A percentile compares a stretch with the other conserved stretches of the same genome.
Evolutionary conservation across 371 early-diverging fungal genomes (phyloP).

Genomic region (Mortierella sp.): DNA sequence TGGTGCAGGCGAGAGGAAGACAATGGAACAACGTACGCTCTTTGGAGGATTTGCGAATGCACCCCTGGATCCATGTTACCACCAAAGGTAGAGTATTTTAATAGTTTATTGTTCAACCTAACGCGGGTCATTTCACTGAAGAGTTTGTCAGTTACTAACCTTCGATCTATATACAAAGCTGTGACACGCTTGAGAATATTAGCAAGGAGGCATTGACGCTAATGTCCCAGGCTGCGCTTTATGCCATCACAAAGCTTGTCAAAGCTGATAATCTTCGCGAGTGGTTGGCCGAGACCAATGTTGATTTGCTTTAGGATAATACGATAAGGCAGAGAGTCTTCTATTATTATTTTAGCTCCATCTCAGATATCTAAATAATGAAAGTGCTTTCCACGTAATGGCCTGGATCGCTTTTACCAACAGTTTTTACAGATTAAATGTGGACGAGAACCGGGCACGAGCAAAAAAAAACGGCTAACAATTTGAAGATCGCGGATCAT

Average conservation of each 20-base stretch:
- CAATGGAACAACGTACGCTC: conserved; percentile 62
- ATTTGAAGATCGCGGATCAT: too few relatives aligned
- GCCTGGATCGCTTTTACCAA: too few relatives aligned
- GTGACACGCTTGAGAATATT: conserved; percentile 55
- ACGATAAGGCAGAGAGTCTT: background rate
- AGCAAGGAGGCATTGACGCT: conserved; percentile 41
- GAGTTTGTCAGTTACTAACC: background rate
- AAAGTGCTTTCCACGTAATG: too few relatives aligned
- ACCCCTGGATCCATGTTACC: conserved; percentile 77
- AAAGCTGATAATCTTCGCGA: conserved; percentile 41
- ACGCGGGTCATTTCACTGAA: background rate
- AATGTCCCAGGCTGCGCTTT: conserved; percentile 52
- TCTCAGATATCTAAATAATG: too few relatives aligned
- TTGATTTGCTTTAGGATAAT: background rate
- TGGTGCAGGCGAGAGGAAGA: conserved; percentile 76
- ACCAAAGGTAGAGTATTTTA: conserved; percentile 49
- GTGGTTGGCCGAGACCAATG: conserved; percentile 22
- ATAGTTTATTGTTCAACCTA: background rate
- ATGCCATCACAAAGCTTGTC: conserved; percentile 42
- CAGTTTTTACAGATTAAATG: too few relatives aligned
- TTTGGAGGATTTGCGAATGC: conserved; percentile 80
- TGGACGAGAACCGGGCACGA: too few relatives aligned
- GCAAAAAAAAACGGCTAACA: too few relatives aligned
- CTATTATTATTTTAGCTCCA: too few relatives aligned
- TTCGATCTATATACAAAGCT: conserved; percentile 14